Evolutionary conservation across 805 yeast genomes (phyloP).

Genomic region (Metschnikowia picachoensis): DNA sequence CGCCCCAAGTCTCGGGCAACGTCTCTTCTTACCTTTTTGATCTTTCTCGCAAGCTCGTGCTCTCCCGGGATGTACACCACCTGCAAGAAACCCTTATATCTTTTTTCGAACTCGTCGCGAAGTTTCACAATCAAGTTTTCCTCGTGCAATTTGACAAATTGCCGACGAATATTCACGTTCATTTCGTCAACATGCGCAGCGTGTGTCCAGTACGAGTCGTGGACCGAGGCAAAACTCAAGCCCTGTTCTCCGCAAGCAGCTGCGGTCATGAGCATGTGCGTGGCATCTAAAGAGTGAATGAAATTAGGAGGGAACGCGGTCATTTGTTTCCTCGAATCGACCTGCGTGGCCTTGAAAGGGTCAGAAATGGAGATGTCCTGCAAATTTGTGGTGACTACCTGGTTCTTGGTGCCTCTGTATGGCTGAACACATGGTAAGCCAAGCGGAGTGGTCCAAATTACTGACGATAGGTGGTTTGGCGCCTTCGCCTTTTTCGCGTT

Average conservation of each 20-base stretch:
- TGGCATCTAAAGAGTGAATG: constrained; percentile 93
- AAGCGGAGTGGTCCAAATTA: constrained; percentile 96
- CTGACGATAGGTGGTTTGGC: constrained; percentile 74
- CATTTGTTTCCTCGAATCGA: constrained; percentile 84
- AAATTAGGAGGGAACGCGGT: constrained; percentile 95
- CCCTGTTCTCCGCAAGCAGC: constrained; percentile 62
- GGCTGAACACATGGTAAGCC: constrained; percentile 98
- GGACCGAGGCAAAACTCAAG: constrained; percentile 87
- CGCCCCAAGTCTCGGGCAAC: constrained; percentile 50
- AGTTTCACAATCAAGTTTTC: constrained; percentile 68
- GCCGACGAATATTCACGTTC: constrained; percentile 68
- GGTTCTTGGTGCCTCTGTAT: constrained; percentile 65
- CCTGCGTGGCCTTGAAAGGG: constrained; percentile 80
- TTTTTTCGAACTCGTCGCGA: constrained; percentile 71
- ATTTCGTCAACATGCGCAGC: constrained; percentile 75
- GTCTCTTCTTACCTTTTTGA: constrained; percentile 47
- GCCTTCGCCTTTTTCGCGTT: constrained; percentile 34
- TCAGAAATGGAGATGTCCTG: constrained; percentile 86
- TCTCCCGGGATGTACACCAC: constrained; percentile 50
- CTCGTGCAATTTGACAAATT: constrained; percentile 74
- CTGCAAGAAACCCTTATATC: constrained; percentile 72
- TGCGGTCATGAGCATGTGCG: constrained; percentile 93
- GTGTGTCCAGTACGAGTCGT: constrained; percentile 98
- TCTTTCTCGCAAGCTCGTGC: constrained; percentile 47
- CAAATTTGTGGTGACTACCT: constrained; percentile 71